Percentiles rank a stretch among this genome's conserved stretches.
These are phyloP conservation scores for Drechslerella stenobrocha DNA, from an alignment of 2,329 filamentous ascomycete genomes.

Conservation along the genomic window DNA sequence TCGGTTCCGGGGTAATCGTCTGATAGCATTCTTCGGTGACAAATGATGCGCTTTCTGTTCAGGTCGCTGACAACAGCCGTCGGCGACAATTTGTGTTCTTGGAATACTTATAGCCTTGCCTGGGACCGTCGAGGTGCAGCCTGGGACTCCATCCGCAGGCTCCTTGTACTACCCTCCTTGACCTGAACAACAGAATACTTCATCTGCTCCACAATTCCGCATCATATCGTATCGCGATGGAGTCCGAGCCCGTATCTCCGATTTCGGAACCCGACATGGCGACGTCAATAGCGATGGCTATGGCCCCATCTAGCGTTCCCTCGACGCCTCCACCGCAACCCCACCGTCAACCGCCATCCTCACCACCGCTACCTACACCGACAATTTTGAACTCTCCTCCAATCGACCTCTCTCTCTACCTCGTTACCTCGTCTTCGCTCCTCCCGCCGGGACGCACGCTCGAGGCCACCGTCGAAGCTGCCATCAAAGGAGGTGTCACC, in stretches of 20 bases:
- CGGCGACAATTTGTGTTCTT: no score
- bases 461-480: constrained; percentile 50
- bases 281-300: background rate
- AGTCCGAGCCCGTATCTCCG: background rate
- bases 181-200: no score
- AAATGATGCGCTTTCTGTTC: background rate
- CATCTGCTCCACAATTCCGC: no score
- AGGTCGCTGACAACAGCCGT: background rate
- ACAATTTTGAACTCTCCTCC: background rate
- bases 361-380: background rate
- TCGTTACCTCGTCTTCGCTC: constrained; percentile 51
- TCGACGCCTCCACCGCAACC: background rate
- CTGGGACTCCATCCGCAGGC: no score
- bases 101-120: no score
- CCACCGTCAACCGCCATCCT: background rate
- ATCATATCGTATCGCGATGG: no score
- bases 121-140: no score
- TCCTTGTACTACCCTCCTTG: no score
- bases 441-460: constrained; percentile 49
- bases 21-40: background rate
- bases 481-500: constrained; percentile 64
- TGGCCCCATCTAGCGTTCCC: background rate
- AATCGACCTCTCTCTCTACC: constrained; percentile 50
- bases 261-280: background rate
- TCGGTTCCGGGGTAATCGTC: background rate